These are phyloP conservation scores for Naematelia aurantialba DNA, from an alignment of 768 basidiomycete genomes.

Conservation along the genomic window DNA sequence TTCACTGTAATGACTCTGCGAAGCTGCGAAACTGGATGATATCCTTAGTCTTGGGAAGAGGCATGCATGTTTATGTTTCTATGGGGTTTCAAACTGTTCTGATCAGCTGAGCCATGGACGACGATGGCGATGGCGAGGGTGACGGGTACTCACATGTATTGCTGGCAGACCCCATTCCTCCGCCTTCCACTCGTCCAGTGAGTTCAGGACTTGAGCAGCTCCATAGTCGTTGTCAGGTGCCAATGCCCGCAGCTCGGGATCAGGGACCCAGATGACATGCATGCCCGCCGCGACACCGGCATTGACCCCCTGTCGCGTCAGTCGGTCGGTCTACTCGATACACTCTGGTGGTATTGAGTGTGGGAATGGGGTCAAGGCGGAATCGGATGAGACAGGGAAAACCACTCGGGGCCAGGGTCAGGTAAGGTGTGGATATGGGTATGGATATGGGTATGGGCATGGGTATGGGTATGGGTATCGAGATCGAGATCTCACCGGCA, in stretches of 20 bases:
- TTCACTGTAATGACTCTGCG: no score
- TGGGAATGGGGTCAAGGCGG: no score
- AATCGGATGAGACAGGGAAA: no score
- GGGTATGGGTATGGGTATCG: no score
- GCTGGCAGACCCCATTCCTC: conserved; percentile 39
- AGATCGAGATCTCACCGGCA: conserved; percentile 25
- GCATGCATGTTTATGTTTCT: not conserved
- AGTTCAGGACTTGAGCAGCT: conserved; percentile 32
- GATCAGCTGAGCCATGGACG: not conserved
- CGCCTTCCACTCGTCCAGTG: conserved; percentile 41
- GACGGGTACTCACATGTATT: conserved; percentile 17
- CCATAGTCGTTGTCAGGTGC: conserved; percentile 39
- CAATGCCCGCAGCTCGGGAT: conserved; percentile 36
- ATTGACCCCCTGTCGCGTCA: conserved; percentile 36
- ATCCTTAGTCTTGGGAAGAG: not conserved
- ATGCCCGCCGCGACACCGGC: conserved; percentile 49
- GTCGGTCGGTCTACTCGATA: no score
- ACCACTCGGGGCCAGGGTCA: no score
- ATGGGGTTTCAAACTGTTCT: not conserved
- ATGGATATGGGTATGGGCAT: no score
- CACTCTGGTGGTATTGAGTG: no score
- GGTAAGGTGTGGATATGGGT: not conserved
- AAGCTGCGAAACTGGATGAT: not conserved
- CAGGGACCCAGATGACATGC: conserved; percentile 50
- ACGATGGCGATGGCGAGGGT: no score